These are phyloP conservation scores for Fusarium nanum DNA, from an alignment of 2,329 filamentous ascomycete genomes.

Conservation along the genomic window DNA sequence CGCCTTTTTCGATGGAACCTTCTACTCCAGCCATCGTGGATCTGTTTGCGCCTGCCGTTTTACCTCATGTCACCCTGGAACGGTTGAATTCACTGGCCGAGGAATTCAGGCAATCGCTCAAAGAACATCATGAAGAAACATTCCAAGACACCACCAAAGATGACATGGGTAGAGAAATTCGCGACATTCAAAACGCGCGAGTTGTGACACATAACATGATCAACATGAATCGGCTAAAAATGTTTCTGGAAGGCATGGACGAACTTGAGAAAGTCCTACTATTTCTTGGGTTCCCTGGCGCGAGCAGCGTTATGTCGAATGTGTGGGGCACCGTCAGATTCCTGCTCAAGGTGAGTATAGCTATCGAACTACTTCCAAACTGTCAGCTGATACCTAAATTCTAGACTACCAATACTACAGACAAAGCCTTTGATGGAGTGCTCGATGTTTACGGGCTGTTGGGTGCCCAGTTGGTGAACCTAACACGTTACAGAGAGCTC, in stretches of 20 bases:
- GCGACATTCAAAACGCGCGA: neutral
- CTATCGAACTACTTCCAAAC: too few relatives aligned
- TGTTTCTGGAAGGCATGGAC: slow-evolving; percentile 2
- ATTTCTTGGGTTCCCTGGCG: neutral
- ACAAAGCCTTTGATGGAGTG: slow-evolving; percentile 6
- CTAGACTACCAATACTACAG: neutral
- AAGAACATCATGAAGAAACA: neutral
- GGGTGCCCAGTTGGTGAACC: neutral
- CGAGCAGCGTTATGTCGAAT: neutral
- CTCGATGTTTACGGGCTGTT: slow-evolving; percentile 3
- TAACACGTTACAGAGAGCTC: neutral
- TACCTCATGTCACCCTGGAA: neutral
- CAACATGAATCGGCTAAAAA: slow-evolving; percentile 12
- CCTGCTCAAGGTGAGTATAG: neutral
- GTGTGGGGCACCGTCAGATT: slow-evolving; percentile 3
- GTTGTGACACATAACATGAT: neutral
- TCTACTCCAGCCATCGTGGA: neutral
- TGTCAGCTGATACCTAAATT: too few relatives aligned
- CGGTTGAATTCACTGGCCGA: neutral
- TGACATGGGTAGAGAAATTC: neutral
- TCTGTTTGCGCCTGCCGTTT: neutral
- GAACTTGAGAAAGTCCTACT: neutral
- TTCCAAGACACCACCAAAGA: neutral
- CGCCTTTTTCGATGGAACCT: too few relatives aligned
- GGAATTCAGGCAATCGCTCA: neutral